Evolutionary conservation across 805 yeast genomes (phyloP), one percentile per base, ranked within the genome.

Genomic region (Candida maris): DNA sequence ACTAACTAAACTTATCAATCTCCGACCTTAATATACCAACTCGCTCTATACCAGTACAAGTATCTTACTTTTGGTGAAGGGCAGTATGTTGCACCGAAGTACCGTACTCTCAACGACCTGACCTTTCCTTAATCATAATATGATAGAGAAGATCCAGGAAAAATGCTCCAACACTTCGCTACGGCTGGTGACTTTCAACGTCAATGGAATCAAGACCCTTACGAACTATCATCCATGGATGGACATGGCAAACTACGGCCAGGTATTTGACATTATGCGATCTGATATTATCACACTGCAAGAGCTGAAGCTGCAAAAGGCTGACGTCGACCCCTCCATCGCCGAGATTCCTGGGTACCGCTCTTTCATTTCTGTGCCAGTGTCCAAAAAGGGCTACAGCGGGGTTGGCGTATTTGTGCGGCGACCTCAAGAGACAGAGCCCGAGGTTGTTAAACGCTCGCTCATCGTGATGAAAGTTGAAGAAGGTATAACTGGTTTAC

Each of bases 351-450:
- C 69, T 1, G 77, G 79, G 1, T 91, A 71, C 52, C 63, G 70
- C 17, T 69, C 84, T 2, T 91, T 78, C 49, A 73, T 87, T 22
- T 69, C 91, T 0, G 63, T 87, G 9, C 95, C 96, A 0, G 57
- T 55, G 8, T 39, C 54, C 3, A 84, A 78, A 54, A 84, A 79
- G 52, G 97, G 97, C 0, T 93, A 93, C 56, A 76, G 91, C 38
- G 98, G 98, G 0, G 97, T 91, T 1, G 95, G 89, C 0, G 73
- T 91, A 3, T 91, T 85, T 61, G 70, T 85, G 2, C 63, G 88
- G 31, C 59, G 65, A 3, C 77, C 81, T 1, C 48, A 52, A 1
- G 61, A 59, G 0, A 59, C 57, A 8, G 84, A 81, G 18, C 57
- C 72, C 0, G 53, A 58, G 1, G 30, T 44, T 16, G 37, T 63